Percentiles rank a stretch among this genome's conserved stretches.
Evolutionary conservation across 805 yeast genomes (phyloP).

Genomic region (Kuraishia piskuri): DNA sequence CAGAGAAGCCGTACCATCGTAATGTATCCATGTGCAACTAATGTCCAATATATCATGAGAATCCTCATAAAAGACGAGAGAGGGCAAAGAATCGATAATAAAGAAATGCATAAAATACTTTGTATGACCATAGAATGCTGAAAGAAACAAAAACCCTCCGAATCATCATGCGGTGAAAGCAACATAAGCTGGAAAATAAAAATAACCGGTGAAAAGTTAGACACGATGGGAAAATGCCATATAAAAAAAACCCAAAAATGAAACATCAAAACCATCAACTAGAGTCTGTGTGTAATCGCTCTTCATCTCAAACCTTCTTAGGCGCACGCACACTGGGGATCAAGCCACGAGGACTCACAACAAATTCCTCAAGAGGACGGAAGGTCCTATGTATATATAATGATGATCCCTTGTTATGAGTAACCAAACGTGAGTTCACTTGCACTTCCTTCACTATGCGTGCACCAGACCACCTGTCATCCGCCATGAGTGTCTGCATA

Average conservation of each 20-base stretch:
- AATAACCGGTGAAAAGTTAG: neutral
- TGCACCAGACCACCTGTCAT: slow-evolving; percentile 26
- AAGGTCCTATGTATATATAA: slow-evolving; percentile 5
- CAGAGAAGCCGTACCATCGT: neutral
- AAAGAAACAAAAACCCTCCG: neutral
- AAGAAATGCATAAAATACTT: neutral
- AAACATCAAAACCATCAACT: neutral
- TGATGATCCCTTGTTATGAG: neutral
- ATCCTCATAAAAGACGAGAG: neutral
- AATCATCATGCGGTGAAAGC: neutral
- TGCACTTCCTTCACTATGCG: slow-evolving; percentile 15
- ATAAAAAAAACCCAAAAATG: too few species aligned
- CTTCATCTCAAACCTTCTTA: neutral
- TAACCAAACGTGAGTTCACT: neutral
- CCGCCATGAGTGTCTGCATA: slow-evolving; percentile 21
- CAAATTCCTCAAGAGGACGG: slow-evolving; percentile 22
- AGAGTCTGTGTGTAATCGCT: neutral
- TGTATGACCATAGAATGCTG: neutral
- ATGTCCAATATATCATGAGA: neutral
- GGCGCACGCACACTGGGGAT: slow-evolving; percentile 9
- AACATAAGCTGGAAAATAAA: neutral
- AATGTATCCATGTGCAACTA: neutral
- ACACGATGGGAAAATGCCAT: neutral
- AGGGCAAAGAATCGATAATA: neutral
- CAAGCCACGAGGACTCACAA: slow-evolving; percentile 23